These are phyloP conservation scores for Dendrobium catenatum DNA, from an alignment of 106 monocot species.

Conservation along the genomic window DNA sequence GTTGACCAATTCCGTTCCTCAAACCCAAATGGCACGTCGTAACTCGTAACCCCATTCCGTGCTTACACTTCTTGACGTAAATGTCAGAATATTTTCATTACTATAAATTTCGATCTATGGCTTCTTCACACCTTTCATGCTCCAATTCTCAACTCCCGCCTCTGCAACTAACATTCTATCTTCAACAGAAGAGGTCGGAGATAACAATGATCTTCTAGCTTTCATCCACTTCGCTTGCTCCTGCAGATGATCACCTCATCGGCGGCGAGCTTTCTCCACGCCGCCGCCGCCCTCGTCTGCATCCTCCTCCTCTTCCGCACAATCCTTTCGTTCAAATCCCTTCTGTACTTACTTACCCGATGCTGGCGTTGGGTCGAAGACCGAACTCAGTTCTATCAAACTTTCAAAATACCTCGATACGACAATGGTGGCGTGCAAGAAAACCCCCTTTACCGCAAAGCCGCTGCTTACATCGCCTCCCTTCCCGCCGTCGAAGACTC, in stretches of 20 bases:
- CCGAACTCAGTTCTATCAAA: slow-evolving; percentile 31
- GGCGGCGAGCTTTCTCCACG: neutral
- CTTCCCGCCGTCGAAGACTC: slow-evolving; percentile 61
- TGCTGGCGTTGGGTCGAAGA: slow-evolving; percentile 32
- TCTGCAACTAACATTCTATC: too few relatives aligned
- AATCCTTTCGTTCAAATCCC: slow-evolving; percentile 26
- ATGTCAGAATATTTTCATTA: too few relatives aligned
- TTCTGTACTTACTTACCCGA: slow-evolving; percentile 15
- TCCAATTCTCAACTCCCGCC: too few relatives aligned
- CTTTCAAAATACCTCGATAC: slow-evolving; percentile 46
- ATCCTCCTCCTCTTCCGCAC: slow-evolving; percentile 27
- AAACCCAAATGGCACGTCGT: too few relatives aligned
- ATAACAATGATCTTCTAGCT: too few relatives aligned
- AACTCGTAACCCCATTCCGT: too few relatives aligned
- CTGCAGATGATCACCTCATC: neutral
- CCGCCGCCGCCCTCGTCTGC: neutral
- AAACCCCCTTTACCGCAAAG: slow-evolving; percentile 66
- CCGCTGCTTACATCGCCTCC: slow-evolving; percentile 34
- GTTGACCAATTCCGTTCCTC: too few relatives aligned
- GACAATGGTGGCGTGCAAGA: slow-evolving; percentile 20
- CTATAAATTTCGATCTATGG: too few relatives aligned
- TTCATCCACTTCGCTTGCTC: too few relatives aligned
- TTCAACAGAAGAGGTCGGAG: too few relatives aligned
- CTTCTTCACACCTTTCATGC: too few relatives aligned
- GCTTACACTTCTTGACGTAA: too few relatives aligned